These are phyloP conservation scores for Aspergillus sp. DNA, from an alignment of 2,329 filamentous ascomycete genomes.

Conservation along the genomic window DNA sequence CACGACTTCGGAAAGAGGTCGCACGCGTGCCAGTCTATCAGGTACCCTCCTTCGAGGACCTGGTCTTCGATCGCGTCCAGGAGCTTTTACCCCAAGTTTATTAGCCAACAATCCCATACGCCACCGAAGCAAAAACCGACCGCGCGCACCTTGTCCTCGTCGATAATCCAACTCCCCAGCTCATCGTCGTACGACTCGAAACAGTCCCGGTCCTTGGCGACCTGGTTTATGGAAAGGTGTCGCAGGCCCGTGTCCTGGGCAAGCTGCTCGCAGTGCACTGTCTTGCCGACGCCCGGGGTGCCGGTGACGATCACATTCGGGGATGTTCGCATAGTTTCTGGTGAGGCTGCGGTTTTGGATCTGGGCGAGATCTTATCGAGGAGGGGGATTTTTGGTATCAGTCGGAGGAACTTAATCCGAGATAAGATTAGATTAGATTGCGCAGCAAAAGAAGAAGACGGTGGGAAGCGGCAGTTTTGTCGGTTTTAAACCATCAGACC, in stretches of 20 bases:
- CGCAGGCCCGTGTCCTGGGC: constrained; percentile 66
- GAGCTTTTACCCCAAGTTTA: constrained; percentile 37
- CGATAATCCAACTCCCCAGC: constrained; percentile 80
- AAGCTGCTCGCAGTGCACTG: constrained; percentile 76
- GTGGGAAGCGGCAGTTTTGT: too few species aligned
- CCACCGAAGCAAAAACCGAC: background rate
- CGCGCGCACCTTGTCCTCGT: constrained; percentile 75
- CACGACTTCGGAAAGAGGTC: constrained; percentile 87
- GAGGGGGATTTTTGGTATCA: background rate
- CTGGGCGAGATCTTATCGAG: background rate
- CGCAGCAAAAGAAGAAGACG: too few species aligned
- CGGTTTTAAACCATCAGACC: too few species aligned
- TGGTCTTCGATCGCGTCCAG: constrained; percentile 84
- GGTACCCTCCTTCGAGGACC: constrained; percentile 65
- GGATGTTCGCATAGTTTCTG: constrained; percentile 25
- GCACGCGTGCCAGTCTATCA: constrained; percentile 98
- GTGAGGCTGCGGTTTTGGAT: constrained; percentile 1
- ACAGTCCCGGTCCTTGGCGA: constrained; percentile 80
- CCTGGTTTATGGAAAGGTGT: constrained; percentile 79
- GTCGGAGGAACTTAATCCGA: background rate
- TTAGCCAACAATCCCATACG: background rate
- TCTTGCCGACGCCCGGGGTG: constrained; percentile 93
- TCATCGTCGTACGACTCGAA: constrained; percentile 83
- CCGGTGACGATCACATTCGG: constrained; percentile 95
- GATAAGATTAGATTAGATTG: background rate